Evolutionary conservation across 139 green algal genomes (phyloP).

Genomic region (Protoeuglena noctilucae): DNA sequence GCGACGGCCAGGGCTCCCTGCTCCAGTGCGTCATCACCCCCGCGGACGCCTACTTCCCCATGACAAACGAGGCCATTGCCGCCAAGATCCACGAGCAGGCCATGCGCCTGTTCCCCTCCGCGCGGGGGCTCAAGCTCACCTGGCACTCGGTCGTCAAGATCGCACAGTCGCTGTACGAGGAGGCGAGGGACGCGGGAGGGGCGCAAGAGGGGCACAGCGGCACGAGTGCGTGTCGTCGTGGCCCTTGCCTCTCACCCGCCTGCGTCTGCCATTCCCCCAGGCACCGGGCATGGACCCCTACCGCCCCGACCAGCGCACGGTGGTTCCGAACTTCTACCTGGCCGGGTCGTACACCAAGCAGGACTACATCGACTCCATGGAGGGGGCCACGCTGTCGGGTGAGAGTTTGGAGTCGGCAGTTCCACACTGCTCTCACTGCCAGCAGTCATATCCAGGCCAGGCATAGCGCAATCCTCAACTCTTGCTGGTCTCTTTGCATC

Average conservation of each 20-base stretch:
- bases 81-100: slow-evolving; percentile 66
- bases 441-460: too few species aligned
- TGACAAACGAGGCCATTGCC: slow-evolving; percentile 79
- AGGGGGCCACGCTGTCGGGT: slow-evolving; percentile 87
- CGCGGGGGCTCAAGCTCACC: slow-evolving; percentile 37
- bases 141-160: slow-evolving; percentile 93
- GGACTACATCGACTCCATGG: slow-evolving; percentile 98
- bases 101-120: slow-evolving; percentile 71
- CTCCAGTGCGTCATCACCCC: slow-evolving; percentile 88
- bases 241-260: neutral
- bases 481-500: too few species aligned
- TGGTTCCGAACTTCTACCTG: slow-evolving; percentile 88
- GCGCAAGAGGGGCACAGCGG: slow-evolving; percentile 2
- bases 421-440: too few species aligned
- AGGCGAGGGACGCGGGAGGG: slow-evolving; percentile 50
- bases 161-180: slow-evolving; percentile 75
- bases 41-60: slow-evolving; percentile 78
- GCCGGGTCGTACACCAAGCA: slow-evolving; percentile 87
- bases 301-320: slow-evolving; percentile 75
- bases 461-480: too few species aligned
- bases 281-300: slow-evolving; percentile 71
- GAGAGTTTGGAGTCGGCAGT: too few species aligned
- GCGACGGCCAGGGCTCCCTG: slow-evolving; percentile 68
- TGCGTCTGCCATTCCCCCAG: too few species aligned
- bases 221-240: neutral